A percentile compares a stretch with the other conserved stretches of the same genome.
phyloP scores from a whole-genome alignment of 2,329 filamentous ascomycete genomes.

The Graphilbum fragrans region DNA sequence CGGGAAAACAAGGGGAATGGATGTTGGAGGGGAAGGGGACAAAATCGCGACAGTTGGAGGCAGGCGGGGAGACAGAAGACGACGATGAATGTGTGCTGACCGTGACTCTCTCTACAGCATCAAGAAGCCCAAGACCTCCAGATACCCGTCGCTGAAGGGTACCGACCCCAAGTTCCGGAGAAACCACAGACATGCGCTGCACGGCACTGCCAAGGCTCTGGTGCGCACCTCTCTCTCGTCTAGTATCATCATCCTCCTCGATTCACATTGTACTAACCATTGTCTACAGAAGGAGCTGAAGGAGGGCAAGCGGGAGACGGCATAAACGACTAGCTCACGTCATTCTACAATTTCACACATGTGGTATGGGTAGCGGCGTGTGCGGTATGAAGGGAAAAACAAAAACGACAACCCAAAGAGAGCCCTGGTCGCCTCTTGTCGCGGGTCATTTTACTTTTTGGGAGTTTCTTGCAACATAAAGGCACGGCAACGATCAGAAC shows the following conservation, averaged over 20 bases:
- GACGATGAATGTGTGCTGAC: not conserved
- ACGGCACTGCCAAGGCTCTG: constrained; percentile 96
- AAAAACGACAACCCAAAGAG: constrained; percentile 1
- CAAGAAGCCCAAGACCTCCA: constrained; percentile 99
- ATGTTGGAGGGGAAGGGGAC: no score
- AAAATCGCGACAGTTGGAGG: not conserved
- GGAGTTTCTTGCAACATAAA: not conserved
- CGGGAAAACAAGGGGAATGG: no score
- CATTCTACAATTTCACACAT: no score
- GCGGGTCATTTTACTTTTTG: constrained; percentile 6
- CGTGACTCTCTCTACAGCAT: constrained; percentile 52
- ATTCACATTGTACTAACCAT: constrained; percentile 16
- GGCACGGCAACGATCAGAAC: constrained; percentile 6
- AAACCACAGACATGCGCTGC: constrained; percentile 99
- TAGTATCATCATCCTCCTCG: not conserved
- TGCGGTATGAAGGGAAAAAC: constrained; percentile 4
- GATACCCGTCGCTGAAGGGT: constrained; percentile 97
- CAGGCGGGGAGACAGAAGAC: not conserved
- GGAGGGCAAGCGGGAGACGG: constrained; percentile 50
- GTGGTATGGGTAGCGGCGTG: not conserved
- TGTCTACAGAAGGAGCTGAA: constrained; percentile 78
- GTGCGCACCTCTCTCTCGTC: constrained; percentile 37
- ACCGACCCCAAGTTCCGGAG: constrained; percentile 99
- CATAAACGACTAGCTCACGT: constrained; percentile 12
- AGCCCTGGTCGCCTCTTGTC: constrained; percentile 1